Conservation (phyloP, 2,329 filamentous ascomycete genomes). For the Talaromyces verruculosus region DNA sequence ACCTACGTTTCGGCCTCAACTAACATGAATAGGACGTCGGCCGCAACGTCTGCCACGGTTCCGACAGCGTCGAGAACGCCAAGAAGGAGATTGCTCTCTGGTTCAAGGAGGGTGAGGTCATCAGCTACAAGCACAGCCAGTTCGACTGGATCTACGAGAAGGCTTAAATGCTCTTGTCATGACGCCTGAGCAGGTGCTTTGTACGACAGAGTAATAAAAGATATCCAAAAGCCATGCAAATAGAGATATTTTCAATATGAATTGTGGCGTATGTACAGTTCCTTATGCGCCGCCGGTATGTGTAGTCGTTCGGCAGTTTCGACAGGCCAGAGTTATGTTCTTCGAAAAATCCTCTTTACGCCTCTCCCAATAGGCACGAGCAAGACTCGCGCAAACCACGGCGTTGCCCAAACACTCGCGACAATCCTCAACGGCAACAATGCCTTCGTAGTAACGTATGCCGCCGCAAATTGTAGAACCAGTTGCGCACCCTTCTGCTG, state of each 20-base stretch:
- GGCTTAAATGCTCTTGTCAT: slow-evolving; percentile 41
- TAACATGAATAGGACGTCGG: slow-evolving; percentile 65
- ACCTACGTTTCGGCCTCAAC: slow-evolving; percentile 13
- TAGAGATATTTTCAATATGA: slow-evolving; percentile 18
- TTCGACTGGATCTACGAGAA: slow-evolving; percentile 99
- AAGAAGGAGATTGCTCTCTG: slow-evolving; percentile 99
- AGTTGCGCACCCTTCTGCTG: slow-evolving; percentile 52
- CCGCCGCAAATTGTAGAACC: slow-evolving; percentile 72
- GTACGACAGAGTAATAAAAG: slow-evolving; percentile 16
- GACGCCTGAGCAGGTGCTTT: slow-evolving; percentile 11
- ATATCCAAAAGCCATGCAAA: slow-evolving; percentile 17
- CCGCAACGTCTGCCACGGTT: slow-evolving; percentile 99
- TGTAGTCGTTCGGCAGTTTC: not conserved
- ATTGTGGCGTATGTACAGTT: not conserved
- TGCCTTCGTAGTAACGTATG: slow-evolving; percentile 87
- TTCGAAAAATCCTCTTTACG: slow-evolving; percentile 42
- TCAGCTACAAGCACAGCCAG: slow-evolving; percentile 79
- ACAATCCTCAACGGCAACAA: slow-evolving; percentile 75
- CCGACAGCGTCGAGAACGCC: slow-evolving; percentile 96
- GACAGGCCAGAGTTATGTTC: slow-evolving; percentile 23
- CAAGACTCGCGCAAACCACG: slow-evolving; percentile 78
- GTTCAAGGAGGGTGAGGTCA: slow-evolving; percentile 87
- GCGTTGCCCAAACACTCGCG: slow-evolving; percentile 81
- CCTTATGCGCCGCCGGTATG: not conserved
- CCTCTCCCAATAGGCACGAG: slow-evolving; percentile 50